These are phyloP conservation scores for Argentina anserina DNA, from an alignment of 306 rosid genomes.

Conservation along the genomic window DNA sequence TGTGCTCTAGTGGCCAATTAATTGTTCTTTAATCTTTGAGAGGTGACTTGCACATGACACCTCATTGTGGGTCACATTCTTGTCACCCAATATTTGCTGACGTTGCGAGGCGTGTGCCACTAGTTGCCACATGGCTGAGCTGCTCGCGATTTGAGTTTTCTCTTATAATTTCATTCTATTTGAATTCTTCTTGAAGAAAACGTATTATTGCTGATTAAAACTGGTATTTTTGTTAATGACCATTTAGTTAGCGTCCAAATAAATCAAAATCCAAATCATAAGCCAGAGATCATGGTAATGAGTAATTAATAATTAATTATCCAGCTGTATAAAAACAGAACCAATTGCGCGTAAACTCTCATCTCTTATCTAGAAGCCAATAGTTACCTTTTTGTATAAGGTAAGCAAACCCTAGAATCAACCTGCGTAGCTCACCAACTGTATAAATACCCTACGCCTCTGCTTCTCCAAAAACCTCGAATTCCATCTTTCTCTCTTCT, in stretches of 20 bases:
- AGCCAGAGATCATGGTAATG: neutral
- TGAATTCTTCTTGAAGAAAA: neutral
- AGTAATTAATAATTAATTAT: neutral
- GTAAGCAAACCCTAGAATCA: conserved; percentile 48
- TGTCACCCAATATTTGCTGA: neutral
- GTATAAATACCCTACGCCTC: conserved; percentile 25
- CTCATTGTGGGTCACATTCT: conserved; percentile 19
- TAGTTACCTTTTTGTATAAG: conserved; percentile 37
- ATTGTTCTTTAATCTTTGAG: neutral
- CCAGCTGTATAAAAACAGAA: neutral
- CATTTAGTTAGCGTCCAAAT: neutral
- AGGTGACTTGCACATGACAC: conserved; percentile 17
- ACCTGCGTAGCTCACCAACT: neutral
- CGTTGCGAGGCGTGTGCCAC: neutral
- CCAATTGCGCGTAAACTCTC: neutral
- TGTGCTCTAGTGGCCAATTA: neutral
- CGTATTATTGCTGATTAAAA: neutral
- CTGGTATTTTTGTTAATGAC: neutral
- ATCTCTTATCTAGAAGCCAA: neutral
- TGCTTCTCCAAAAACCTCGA: conserved; percentile 25
- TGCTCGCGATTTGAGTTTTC: neutral
- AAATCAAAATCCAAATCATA: neutral
- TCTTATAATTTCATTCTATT: too few species aligned
- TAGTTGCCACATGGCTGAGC: conserved; percentile 14
- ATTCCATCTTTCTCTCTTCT: neutral